Evolutionary conservation across 257 asterid genomes (phyloP), one percentile per base, ranked within the genome.

Genomic region (Verbascum thapsus): DNA sequence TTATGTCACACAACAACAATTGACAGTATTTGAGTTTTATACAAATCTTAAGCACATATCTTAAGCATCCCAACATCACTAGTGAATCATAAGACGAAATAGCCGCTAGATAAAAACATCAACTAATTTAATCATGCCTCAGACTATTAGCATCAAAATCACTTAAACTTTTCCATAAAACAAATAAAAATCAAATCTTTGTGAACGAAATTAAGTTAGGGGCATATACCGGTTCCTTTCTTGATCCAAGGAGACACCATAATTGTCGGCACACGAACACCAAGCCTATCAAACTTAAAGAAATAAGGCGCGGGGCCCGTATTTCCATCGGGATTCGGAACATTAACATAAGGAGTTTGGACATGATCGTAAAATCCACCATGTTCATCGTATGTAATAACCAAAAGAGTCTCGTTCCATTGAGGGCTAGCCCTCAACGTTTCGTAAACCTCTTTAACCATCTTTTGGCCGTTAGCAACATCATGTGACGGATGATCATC

Each of bases 201-300:
- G 13, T 2, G 11, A 40, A 57, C 6, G 15, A 42, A 26, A 32
- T 61, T 16, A 1, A 45, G 7, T 16, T 19, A 7, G 5, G 20
- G 12, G 47, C 72, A 63, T 66, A 89, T 66, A 89, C 96, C 94
- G 0, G 83, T 86, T 67, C 91, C 96, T 79, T 86, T 84, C 78
- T 82, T 83, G 89, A 89, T 86, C 96, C 96, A 89, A 39, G 96
- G 95, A 48, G 96, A 89, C 10, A 84, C 94, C 94, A 89, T 82
- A 15, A 89, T 83, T 0, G 95, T 86, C 0, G 96, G 95, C n/a
- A 89, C 94, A 18, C 95, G 91, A 76, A 89, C 96, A 8, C 95
- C 96, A n/a, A 89, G 91, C 66, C 96, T 41, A 65, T 89, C 95
- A n/a, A 89, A 89, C 59, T 82, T 82, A 43, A 89, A 89, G 91